These are phyloP conservation scores for Teratosphaeriaceae sp. DNA, from an alignment of 2,329 filamentous ascomycete genomes.

Conservation along the genomic window DNA sequence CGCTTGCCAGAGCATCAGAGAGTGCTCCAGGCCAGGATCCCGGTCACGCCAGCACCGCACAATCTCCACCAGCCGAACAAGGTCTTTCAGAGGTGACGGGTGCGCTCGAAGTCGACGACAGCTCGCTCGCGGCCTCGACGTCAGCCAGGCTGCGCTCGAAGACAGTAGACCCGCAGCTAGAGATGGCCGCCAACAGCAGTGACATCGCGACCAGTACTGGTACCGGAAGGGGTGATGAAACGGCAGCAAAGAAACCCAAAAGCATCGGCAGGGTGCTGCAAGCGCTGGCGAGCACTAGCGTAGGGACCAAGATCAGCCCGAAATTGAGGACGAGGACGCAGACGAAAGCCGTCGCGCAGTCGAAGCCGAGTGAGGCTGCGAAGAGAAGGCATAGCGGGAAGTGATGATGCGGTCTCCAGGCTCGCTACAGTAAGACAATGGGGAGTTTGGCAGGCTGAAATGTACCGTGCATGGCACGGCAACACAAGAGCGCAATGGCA, in stretches of 20 bases:
- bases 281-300: background rate
- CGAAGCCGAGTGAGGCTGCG: slow-evolving; percentile 3
- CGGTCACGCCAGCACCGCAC: too few relatives aligned
- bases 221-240: too few relatives aligned
- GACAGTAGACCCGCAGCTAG: background rate
- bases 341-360: background rate
- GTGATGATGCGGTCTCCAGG: background rate
- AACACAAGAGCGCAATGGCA: background rate
- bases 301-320: background rate
- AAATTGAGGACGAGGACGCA: background rate
- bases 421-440: background rate
- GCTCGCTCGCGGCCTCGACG: too few relatives aligned
- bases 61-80: too few relatives aligned
- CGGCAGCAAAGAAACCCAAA: background rate
- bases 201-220: background rate
- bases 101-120: too few relatives aligned
- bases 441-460: background rate
- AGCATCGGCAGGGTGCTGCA: background rate
- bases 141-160: too few relatives aligned
- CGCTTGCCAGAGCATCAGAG: too few relatives aligned
- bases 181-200: background rate
- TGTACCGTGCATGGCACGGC: background rate
- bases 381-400: slow-evolving; percentile 2
- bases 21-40: too few relatives aligned
- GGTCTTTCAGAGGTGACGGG: too few relatives aligned